Conservation (phyloP, 768 basidiomycete genomes). For the Brasilioporus rufonigricans region DNA sequence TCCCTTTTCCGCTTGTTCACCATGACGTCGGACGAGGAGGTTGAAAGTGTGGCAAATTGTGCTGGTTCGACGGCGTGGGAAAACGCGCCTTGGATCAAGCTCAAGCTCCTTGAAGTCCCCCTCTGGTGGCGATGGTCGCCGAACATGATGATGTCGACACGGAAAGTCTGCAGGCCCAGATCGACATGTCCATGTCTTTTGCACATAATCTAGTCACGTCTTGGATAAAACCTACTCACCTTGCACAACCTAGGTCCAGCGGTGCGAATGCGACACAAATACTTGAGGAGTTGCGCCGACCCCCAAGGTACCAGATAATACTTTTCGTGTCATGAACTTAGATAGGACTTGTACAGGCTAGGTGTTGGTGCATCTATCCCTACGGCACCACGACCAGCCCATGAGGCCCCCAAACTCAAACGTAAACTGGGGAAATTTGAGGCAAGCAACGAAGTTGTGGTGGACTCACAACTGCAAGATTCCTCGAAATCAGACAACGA, state of each 20-base stretch:
- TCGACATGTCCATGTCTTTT: conserved; percentile 77
- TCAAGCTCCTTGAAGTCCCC: not conserved
- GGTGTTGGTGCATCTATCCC: conserved; percentile 72
- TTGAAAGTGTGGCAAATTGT: too few relatives aligned
- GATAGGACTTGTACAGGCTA: conserved; percentile 42
- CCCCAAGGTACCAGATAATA: conserved; percentile 52
- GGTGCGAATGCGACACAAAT: conserved; percentile 44
- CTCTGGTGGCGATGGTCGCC: conserved; percentile 25
- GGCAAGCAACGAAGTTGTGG: conserved; percentile 47
- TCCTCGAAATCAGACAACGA: conserved; percentile 43
- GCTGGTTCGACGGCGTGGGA: too few relatives aligned
- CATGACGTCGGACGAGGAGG: conserved; percentile 12
- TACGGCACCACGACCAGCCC: conserved; percentile 40
- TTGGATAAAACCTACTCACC: conserved; percentile 64
- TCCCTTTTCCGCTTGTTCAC: conserved; percentile 55
- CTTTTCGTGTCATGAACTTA: not conserved
- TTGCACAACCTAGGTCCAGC: conserved; percentile 34
- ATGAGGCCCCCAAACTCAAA: conserved; percentile 63
- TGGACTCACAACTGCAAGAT: conserved; percentile 27
- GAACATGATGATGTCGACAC: conserved; percentile 61
- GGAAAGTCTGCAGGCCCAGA: conserved; percentile 76
- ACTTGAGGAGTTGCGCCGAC: conserved; percentile 65
- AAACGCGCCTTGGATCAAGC: conserved; percentile 1
- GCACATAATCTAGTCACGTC: conserved; percentile 71
- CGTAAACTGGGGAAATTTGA: conserved; percentile 50